These are phyloP conservation scores for Echeveria elegans DNA, from an alignment of 164 flowering plant genomes.

Conservation along the genomic window DNA sequence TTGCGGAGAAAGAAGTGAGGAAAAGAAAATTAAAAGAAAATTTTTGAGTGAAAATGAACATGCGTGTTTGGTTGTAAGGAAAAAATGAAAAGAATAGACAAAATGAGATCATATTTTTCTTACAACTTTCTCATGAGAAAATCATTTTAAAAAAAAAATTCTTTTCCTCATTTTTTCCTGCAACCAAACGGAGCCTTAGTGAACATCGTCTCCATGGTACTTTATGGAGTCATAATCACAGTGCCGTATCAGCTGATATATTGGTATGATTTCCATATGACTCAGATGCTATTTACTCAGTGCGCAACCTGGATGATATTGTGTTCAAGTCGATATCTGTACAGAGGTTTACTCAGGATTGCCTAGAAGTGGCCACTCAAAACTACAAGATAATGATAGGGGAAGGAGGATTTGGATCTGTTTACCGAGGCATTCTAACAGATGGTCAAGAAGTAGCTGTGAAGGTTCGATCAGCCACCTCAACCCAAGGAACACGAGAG, in stretches of 20 bases:
- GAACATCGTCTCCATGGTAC: neutral
- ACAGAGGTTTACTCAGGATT: conserved; percentile 33
- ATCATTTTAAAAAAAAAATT: too few relatives aligned
- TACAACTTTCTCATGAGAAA: too few relatives aligned
- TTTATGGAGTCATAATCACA: neutral
- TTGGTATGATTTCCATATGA: neutral
- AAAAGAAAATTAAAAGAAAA: too few relatives aligned
- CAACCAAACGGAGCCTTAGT: too few relatives aligned
- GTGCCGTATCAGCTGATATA: neutral
- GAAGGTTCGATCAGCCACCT: conserved; percentile 73
- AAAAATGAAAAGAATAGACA: too few relatives aligned
- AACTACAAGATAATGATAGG: conserved; percentile 63
- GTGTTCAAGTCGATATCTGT: conserved; percentile 34
- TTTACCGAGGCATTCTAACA: conserved; percentile 52
- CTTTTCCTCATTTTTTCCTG: too few relatives aligned
- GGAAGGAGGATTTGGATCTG: conserved; percentile 83
- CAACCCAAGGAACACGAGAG: conserved; percentile 81
- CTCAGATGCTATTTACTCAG: conserved; percentile 49
- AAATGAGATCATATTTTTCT: too few relatives aligned
- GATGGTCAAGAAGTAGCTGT: conserved; percentile 81
- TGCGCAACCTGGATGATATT: conserved; percentile 42
- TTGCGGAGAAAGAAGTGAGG: too few relatives aligned
- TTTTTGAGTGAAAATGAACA: too few relatives aligned
- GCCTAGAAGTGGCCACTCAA: conserved; percentile 43
- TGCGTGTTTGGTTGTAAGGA: too few relatives aligned